Evolutionary conservation across 1,284 basidiomycete species (phyloP), one percentile per base, ranked within the genome.

Genomic region (Ustilago vetiveriae): DNA sequence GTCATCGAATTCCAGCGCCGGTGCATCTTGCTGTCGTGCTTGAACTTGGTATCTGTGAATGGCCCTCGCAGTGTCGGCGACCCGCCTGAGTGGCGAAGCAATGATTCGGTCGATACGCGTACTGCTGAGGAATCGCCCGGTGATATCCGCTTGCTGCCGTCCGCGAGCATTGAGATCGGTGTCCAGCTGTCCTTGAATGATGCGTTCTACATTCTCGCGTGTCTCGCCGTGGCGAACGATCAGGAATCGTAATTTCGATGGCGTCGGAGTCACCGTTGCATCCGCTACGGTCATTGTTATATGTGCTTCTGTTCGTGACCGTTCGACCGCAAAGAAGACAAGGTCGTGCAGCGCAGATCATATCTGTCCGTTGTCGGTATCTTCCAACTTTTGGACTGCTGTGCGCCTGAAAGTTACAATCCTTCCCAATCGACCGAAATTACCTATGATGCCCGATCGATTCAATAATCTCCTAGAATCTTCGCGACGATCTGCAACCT

Each of bases 131-230:
- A 63, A 74, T 2, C 14, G 36, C 16, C 64, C 80, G 4, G 72
- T 75, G 32, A 52, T 10, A 2, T 62, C 45, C n/a, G 80, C 80
- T 45, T 81, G 80, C 22, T 39, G 35, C 2, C 66, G 44, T 8
- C 80, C 80, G 17, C 57, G 42, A 3, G 38, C 55, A 47, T 81
- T 80, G 37, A 81, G 72, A 16, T 63, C 41, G 14, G 77, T 81
- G 35, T 81, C 80, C 21, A 80, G 67, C 41, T 79, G 80, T 9
- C 80, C 80, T 44, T 81, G 80, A 24, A 81, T 75, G 65, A 80
- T 76, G 22, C 77, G 71, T 30, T 54, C 43, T 24, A 79, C 80
- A 42, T 81, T 81, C 21, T 76, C 67, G 32, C 72, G 56, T 33
- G 80, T 81, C 48, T 81, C 80, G 30, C 79, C 79, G 50, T 80